Conservation (phyloP, 2,329 filamentous ascomycete species). For the Colletotrichum lini region DNA sequence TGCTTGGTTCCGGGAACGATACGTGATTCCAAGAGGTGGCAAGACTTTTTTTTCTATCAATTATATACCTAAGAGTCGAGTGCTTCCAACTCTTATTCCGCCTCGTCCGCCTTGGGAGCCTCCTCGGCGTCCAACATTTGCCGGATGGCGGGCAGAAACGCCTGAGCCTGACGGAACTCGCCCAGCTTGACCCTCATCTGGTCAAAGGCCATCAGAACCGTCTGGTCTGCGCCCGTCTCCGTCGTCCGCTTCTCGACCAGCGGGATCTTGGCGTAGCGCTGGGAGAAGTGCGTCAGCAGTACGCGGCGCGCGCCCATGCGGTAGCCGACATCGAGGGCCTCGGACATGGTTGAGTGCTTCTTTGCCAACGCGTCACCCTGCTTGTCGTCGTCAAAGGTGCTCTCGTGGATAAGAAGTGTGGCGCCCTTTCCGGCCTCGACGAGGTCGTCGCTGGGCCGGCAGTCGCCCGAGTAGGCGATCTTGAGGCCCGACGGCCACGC, state of each 20-base stretch:
- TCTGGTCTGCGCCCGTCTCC: slow-evolving; percentile 64
- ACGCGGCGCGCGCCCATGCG: slow-evolving; percentile 85
- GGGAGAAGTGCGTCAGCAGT: slow-evolving; percentile 93
- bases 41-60: not conserved
- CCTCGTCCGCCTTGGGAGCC: not conserved
- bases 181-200: slow-evolving; percentile 81
- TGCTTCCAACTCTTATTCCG: slow-evolving; percentile 1
- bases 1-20: too few relatives aligned
- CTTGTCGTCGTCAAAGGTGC: slow-evolving; percentile 93
- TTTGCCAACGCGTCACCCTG: slow-evolving; percentile 84
- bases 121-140: slow-evolving; percentile 65
- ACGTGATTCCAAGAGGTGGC: too few relatives aligned
- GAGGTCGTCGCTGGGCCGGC: slow-evolving; percentile 82
- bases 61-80: not conserved
- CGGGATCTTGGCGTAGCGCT: slow-evolving; percentile 87
- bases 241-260: slow-evolving; percentile 58
- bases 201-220: slow-evolving; percentile 82
- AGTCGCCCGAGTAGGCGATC: slow-evolving; percentile 94
- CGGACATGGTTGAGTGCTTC: slow-evolving; percentile 89
- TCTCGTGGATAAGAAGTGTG: slow-evolving; percentile 93
- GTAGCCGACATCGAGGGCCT: slow-evolving; percentile 84
- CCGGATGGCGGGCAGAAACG: slow-evolving; percentile 72
- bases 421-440: slow-evolving; percentile 78
- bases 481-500: slow-evolving; percentile 87
- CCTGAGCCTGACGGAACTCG: slow-evolving; percentile 77